Conservation (phyloP, 2,329 filamentous ascomycete genomes). For the Cercospora sp. region DNA sequence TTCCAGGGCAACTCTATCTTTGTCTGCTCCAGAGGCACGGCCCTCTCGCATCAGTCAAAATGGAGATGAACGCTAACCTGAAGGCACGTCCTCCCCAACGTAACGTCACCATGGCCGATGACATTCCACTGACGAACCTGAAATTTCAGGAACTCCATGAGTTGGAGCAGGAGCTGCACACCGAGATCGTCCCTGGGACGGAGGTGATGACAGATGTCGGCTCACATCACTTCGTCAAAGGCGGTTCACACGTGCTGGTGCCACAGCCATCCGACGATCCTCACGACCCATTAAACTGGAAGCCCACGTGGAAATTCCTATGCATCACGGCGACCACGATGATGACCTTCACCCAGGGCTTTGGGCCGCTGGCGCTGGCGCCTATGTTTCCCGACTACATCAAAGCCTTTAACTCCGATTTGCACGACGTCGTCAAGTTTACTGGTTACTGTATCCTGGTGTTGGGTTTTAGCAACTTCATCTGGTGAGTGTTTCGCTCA, state of each 20-base stretch:
- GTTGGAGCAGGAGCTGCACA: constrained; percentile 54
- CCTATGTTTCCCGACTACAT: constrained; percentile 63
- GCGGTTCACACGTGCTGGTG: constrained; percentile 49
- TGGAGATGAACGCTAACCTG: constrained; percentile 28
- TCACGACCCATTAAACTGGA: constrained; percentile 48
- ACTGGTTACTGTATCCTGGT: constrained; percentile 59
- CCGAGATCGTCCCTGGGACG: constrained; percentile 58
- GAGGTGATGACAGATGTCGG: constrained; percentile 64
- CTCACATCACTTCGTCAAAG: constrained; percentile 64
- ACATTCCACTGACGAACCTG: constrained; percentile 23
- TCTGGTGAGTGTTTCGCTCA: constrained; percentile 48
- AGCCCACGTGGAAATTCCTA: constrained; percentile 49
- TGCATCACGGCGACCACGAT: constrained; percentile 50
- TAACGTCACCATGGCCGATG: constrained; percentile 9
- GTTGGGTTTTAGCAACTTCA: constrained; percentile 60
- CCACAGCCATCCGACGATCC: constrained; percentile 52
- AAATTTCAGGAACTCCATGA: constrained; percentile 44
- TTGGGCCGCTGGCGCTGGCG: constrained; percentile 56
- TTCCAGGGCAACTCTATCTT: constrained; percentile 13
- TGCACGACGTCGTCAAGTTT: constrained; percentile 53
- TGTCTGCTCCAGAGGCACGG: constrained; percentile 1
- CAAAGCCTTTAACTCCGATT: constrained; percentile 51
- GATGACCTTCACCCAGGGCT: constrained; percentile 55
- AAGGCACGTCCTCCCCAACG: constrained; percentile 16
- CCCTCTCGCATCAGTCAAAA: constrained; percentile 11